These are phyloP conservation scores for Fraxinus sp. DNA, from an alignment of 305 asterid species.

Conservation along the genomic window DNA sequence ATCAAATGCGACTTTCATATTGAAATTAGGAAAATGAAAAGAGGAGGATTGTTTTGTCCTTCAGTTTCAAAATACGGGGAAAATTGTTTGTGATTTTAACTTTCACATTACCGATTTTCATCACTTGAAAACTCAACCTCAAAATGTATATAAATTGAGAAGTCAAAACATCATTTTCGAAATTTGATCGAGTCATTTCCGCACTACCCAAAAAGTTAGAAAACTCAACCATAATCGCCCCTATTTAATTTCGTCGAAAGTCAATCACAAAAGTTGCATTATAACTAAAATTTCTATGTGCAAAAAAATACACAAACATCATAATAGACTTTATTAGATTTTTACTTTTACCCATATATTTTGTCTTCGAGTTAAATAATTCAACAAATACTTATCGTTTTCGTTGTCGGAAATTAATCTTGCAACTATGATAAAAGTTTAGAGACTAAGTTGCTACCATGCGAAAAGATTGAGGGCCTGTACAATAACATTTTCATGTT, in stretches of 20 bases:
- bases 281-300: too few relatives aligned
- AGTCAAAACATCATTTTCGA: background rate
- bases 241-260: too few relatives aligned
- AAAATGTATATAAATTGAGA: background rate
- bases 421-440: background rate
- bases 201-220: background rate
- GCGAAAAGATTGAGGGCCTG: background rate
- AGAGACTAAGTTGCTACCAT: background rate
- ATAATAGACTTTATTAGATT: background rate
- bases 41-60: background rate
- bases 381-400: too few relatives aligned
- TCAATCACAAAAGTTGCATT: too few relatives aligned
- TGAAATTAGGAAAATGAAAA: too few relatives aligned
- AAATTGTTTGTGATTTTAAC: background rate
- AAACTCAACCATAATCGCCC: too few relatives aligned
- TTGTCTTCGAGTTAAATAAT: background rate
- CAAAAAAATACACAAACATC: too few relatives aligned
- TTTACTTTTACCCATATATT: too few relatives aligned
- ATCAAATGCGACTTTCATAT: background rate
- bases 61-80: too few relatives aligned
- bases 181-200: background rate
- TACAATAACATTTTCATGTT: background rate
- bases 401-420: background rate
- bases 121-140: background rate
- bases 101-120: too few relatives aligned